Evolutionary conservation across 2,329 filamentous ascomycete genomes (phyloP).

Genomic region (Byssochlamys sp.): DNA sequence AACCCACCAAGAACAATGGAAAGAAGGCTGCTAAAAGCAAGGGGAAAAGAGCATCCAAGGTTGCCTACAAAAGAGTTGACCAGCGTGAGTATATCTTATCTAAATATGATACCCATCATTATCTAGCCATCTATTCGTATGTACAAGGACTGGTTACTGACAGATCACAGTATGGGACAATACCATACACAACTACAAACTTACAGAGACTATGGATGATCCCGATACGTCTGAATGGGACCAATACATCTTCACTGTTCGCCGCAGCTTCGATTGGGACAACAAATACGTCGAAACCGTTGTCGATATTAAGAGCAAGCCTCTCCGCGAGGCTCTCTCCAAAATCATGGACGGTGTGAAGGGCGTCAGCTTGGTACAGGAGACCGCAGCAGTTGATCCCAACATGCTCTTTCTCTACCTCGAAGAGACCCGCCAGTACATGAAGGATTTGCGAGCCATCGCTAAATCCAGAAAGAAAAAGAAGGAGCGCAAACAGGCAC

Average conservation of each 20-base stretch:
- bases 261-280: conserved; percentile 73
- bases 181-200: conserved; percentile 55
- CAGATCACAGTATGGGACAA: conserved; percentile 40
- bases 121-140: not conserved
- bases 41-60: conserved; percentile 43
- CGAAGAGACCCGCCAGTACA: conserved; percentile 59
- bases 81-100: conserved; percentile 33
- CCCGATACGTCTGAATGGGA: conserved; percentile 60
- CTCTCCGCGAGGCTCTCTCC: conserved; percentile 60
- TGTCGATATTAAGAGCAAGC: conserved; percentile 77
- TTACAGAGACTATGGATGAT: conserved; percentile 57
- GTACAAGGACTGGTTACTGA: not conserved
- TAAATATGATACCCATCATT: not conserved
- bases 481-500: conserved; percentile 28
- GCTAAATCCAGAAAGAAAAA: conserved; percentile 48
- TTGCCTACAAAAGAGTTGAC: conserved; percentile 62
- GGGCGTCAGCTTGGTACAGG: conserved; percentile 69
- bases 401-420: conserved; percentile 68
- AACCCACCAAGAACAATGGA: conserved; percentile 6
- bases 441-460: conserved; percentile 56
- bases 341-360: conserved; percentile 68
- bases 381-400: conserved; percentile 63
- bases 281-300: conserved; percentile 66
- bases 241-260: conserved; percentile 72
- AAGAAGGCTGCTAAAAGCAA: conserved; percentile 25